These are phyloP conservation scores for Pseudocercospora cruenta DNA, from an alignment of 2,329 filamentous ascomycete species.

Conservation along the genomic window DNA sequence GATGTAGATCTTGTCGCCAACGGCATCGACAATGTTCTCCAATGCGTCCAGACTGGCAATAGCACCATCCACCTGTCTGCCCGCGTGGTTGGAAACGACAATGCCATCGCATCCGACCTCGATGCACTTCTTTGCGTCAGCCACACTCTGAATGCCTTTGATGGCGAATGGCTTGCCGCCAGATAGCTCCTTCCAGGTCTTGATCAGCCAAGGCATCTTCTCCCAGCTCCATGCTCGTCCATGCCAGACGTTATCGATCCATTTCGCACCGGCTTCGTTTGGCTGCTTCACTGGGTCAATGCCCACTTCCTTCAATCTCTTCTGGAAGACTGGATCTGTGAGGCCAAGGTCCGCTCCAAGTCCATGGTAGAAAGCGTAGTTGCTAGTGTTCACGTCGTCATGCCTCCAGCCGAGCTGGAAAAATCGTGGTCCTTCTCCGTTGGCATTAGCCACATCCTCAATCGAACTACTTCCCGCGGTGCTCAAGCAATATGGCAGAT, in stretches of 20 bases:
- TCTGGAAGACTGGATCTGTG: conserved; percentile 62
- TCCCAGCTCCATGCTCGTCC: conserved; percentile 67
- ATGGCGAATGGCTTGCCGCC: conserved; percentile 63
- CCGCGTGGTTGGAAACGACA: conserved; percentile 72
- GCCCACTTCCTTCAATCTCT: conserved; percentile 53
- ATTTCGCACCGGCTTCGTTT: conserved; percentile 60
- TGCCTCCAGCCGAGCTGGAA: conserved; percentile 67
- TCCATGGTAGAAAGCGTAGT: conserved; percentile 67
- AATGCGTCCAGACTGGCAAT: conserved; percentile 63
- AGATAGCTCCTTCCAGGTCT: conserved; percentile 58
- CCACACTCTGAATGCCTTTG: conserved; percentile 71
- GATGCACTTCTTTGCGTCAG: conserved; percentile 64
- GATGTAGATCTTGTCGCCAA: conserved; percentile 56
- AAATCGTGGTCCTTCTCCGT: conserved; percentile 58
- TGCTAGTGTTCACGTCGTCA: conserved; percentile 59
- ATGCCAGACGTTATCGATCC: conserved; percentile 69
- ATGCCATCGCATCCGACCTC: conserved; percentile 68
- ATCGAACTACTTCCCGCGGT: conserved; percentile 62
- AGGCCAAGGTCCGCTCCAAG: conserved; percentile 63
- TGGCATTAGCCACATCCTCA: conserved; percentile 61
- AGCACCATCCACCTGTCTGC: conserved; percentile 66
- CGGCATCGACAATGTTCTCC: conserved; percentile 60
- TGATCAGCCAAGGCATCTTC: conserved; percentile 67
- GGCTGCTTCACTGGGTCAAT: conserved; percentile 59
- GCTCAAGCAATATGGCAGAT: conserved; percentile 62